These are phyloP conservation scores for Stemphylium beticola DNA, from an alignment of 2,329 filamentous ascomycete species.

Conservation along the genomic window DNA sequence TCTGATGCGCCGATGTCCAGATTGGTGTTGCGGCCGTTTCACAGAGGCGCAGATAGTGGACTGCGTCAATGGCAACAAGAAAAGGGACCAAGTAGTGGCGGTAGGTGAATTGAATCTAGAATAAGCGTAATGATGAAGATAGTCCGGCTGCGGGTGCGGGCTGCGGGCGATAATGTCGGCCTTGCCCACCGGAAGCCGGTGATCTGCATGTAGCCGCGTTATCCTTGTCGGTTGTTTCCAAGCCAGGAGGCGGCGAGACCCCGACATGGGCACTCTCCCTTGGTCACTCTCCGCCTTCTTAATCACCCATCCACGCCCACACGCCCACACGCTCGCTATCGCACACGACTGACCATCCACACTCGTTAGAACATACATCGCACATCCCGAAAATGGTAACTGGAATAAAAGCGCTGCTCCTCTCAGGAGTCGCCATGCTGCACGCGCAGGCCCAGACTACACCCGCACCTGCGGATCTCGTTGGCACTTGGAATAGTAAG, in stretches of 20 bases:
- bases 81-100: neutral
- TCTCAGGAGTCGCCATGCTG: slow-evolving; percentile 47
- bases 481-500: slow-evolving; percentile 77
- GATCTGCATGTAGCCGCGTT: slow-evolving; percentile 39
- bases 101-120: neutral
- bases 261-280: slow-evolving; percentile 18
- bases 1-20: neutral
- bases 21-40: neutral
- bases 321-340: slow-evolving; percentile 20
- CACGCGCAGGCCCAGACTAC: slow-evolving; percentile 41
- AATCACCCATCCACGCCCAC: slow-evolving; percentile 10
- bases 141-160: slow-evolving; percentile 9
- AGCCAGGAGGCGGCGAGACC: slow-evolving; percentile 19
- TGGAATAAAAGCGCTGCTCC: slow-evolving; percentile 39
- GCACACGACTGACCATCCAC: slow-evolving; percentile 10
- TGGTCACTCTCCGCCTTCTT: slow-evolving; percentile 17
- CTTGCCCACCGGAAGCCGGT: slow-evolving; percentile 19
- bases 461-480: slow-evolving; percentile 51
- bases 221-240: slow-evolving; percentile 28
- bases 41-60: neutral
- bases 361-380: slow-evolving; percentile 12
- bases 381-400: slow-evolving; percentile 27
- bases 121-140: slow-evolving; percentile 7
- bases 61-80: neutral
- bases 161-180: slow-evolving; percentile 23